Conservation (phyloP, 2,329 filamentous ascomycete species). For the Cladosporium velox region DNA sequence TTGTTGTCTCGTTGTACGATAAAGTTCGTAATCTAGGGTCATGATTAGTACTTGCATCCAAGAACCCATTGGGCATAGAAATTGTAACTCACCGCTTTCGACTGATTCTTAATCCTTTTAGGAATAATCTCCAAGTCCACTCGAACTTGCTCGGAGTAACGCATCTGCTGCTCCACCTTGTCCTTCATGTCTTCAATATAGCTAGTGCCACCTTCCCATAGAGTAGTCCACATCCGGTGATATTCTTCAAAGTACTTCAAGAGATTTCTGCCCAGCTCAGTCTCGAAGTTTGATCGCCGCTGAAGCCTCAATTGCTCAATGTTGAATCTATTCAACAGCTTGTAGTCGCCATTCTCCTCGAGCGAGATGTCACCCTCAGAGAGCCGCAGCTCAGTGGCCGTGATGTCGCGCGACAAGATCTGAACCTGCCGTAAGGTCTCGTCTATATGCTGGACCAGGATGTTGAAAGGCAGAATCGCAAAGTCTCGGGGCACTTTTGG, state of each 20-base stretch:
- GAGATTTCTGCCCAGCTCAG: conserved; percentile 37
- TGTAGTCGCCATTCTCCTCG: conserved; percentile 39
- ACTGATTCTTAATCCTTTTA: conserved; percentile 40
- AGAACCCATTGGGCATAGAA: not conserved
- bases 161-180: conserved; percentile 39
- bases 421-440: conserved; percentile 36
- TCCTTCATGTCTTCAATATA: conserved; percentile 40
- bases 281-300: conserved; percentile 37
- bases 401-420: conserved; percentile 34
- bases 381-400: conserved; percentile 36
- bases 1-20: conserved; percentile 38
- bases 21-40: conserved; percentile 35
- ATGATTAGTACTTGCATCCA: not conserved
- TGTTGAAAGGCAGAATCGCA: conserved; percentile 36
- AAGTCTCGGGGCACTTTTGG: conserved; percentile 39
- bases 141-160: conserved; percentile 37
- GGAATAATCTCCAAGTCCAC: conserved; percentile 37
- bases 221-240: conserved; percentile 31
- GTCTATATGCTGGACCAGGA: conserved; percentile 36
- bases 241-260: conserved; percentile 38
- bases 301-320: conserved; percentile 38
- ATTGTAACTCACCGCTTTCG: conserved; percentile 32
- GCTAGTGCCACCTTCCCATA: conserved; percentile 37
- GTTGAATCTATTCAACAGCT: conserved; percentile 38
- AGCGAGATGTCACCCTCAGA: conserved; percentile 37